These are phyloP conservation scores for Cryphonectria parasitica DNA, from an alignment of 2,329 filamentous ascomycete species.

Conservation along the genomic window DNA sequence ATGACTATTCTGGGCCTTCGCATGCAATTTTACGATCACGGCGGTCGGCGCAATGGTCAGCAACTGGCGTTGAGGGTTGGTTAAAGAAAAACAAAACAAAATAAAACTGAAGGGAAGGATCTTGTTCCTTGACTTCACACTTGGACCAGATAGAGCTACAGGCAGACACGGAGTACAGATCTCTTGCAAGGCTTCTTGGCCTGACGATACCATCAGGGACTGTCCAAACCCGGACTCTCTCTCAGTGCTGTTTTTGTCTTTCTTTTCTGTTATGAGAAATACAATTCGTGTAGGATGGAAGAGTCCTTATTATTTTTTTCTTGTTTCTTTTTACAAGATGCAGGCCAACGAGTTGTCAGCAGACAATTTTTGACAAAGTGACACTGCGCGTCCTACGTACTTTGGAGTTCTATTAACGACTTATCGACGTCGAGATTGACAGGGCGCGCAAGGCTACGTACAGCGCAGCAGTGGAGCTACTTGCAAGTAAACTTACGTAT, in stretches of 20 bases:
- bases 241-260: background rate
- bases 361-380: background rate
- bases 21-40: background rate
- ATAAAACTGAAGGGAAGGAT: background rate
- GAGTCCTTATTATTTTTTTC: too few relatives aligned
- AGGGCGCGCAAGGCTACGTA: background rate
- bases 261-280: background rate
- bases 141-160: background rate
- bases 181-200: constrained; percentile 28
- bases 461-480: background rate
- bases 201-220: constrained; percentile 13
- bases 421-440: background rate
- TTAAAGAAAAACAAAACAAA: background rate
- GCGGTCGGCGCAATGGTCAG: background rate
- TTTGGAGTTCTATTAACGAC: background rate
- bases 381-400: background rate
- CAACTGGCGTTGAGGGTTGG: constrained; percentile 10
- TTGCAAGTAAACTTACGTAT: background rate
- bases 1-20: background rate
- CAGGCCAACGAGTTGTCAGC: too few relatives aligned
- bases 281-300: background rate
- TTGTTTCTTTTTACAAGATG: background rate
- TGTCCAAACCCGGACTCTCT: background rate
- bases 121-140: background rate
- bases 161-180: constrained; percentile 27